A percentile compares a stretch with the other conserved stretches of the same genome.
Evolutionary conservation across 2,329 filamentous ascomycete species (phyloP).

Genomic region (Cladosporium sp.): DNA sequence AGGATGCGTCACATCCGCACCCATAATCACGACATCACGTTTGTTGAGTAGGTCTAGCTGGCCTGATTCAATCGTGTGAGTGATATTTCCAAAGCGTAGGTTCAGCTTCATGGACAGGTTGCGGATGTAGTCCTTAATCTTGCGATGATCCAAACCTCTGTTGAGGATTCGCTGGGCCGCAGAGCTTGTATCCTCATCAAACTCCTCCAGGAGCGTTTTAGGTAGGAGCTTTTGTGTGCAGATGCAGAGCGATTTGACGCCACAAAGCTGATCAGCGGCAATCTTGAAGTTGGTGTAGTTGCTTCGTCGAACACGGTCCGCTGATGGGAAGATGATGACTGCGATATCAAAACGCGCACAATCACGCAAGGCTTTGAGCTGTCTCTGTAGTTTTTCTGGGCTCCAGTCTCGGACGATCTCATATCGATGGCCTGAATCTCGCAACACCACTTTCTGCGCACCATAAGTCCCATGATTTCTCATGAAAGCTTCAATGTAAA

Average conservation of each 20-base stretch:
- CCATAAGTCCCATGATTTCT: not conserved
- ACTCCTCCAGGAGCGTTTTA: not conserved
- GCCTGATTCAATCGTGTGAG: constrained; percentile 9
- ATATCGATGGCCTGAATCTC: not conserved
- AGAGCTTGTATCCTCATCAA: not conserved
- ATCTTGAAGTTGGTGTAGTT: constrained; percentile 12
- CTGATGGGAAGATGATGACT: constrained; percentile 8
- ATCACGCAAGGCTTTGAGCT: too few species aligned
- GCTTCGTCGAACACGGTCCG: not conserved
- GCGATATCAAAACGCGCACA: constrained; percentile 1
- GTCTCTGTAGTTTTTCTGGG: too few species aligned
- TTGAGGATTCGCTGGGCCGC: too few species aligned
- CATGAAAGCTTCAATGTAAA: not conserved
- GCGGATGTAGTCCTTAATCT: constrained; percentile 7
- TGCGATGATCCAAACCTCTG: too few species aligned
- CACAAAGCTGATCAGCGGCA: constrained; percentile 11
- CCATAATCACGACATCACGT: constrained; percentile 31
- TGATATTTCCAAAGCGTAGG: constrained; percentile 14
- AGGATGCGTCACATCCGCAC: constrained; percentile 43
- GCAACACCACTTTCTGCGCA: not conserved
- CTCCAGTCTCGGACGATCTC: too few species aligned
- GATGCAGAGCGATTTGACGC: constrained; percentile 12
- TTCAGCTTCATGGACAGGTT: constrained; percentile 20
- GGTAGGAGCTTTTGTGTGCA: constrained; percentile 7
- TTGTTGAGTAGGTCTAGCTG: not conserved